Conservation (phyloP, 139 green algal species). For the Ulvella scutata region DNA sequence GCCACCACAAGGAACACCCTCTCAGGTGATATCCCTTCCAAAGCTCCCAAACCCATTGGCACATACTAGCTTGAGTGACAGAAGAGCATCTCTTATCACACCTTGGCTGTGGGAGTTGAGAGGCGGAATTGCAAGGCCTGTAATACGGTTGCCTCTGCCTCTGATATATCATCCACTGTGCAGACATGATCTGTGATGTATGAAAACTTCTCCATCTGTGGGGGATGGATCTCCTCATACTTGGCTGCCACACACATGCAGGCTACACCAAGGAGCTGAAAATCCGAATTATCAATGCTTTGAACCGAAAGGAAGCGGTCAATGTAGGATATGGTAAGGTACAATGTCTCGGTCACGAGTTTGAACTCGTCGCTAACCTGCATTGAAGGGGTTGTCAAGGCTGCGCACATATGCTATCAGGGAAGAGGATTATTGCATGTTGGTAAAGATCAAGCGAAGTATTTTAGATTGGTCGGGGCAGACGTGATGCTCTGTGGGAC, state of each 20-base stretch:
- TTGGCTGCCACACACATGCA: slow-evolving; percentile 91
- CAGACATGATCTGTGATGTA: slow-evolving; percentile 99
- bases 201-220: slow-evolving; percentile 78
- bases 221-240: slow-evolving; percentile 97
- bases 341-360: slow-evolving; percentile 82
- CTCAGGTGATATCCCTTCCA: no score
- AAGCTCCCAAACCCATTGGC: no score
- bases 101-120: slow-evolving; percentile 72
- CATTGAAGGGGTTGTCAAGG: no score
- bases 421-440: no score
- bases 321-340: slow-evolving; percentile 71
- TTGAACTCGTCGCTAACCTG: slow-evolving; percentile 87
- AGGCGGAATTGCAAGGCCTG: slow-evolving; percentile 76
- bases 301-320: slow-evolving; percentile 70
- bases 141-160: slow-evolving; percentile 72
- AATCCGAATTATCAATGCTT: slow-evolving; percentile 20
- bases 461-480: no score
- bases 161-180: slow-evolving; percentile 59
- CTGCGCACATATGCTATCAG: no score
- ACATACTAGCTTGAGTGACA: no score
- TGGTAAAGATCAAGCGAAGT: no score
- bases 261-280: slow-evolving; percentile 69
- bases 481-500: no score
- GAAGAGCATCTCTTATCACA: no score
- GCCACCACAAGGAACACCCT: no score